These are phyloP conservation scores for Flaveria floridana DNA, from an alignment of 140 eudicot genomes.

Conservation along the genomic window DNA sequence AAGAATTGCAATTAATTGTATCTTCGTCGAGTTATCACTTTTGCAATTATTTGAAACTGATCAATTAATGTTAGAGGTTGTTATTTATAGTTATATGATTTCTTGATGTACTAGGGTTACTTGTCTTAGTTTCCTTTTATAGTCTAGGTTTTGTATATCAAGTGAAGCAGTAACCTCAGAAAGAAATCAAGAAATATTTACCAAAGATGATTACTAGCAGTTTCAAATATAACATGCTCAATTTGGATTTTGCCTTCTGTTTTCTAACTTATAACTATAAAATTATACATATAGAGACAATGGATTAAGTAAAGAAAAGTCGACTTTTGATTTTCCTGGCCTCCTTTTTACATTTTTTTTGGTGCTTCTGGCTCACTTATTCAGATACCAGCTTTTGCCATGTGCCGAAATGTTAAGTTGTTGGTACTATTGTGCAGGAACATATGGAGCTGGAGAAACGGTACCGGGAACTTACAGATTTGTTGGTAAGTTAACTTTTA, in stretches of 20 bases:
- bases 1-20: background rate
- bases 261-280: background rate
- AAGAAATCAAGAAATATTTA: background rate
- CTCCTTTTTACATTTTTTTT: slow-evolving; percentile 12
- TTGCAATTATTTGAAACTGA: slow-evolving; percentile 1
- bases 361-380: slow-evolving; percentile 17
- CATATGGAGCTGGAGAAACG: slow-evolving; percentile 98
- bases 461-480: slow-evolving; percentile 91
- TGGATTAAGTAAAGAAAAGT: background rate
- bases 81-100: background rate
- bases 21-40: slow-evolving; percentile 3
- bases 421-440: slow-evolving; percentile 55
- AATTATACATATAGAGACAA: slow-evolving; percentile 12
- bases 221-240: slow-evolving; percentile 1
- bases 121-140: background rate
- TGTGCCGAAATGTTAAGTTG: slow-evolving; percentile 15
- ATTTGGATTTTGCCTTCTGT: slow-evolving; percentile 6
- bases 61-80: background rate
- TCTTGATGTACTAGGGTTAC: background rate
- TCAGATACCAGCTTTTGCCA: slow-evolving; percentile 19
- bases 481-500: slow-evolving; percentile 55
- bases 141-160: background rate
- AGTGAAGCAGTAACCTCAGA: background rate
- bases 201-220: background rate
- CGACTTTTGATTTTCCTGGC: slow-evolving; percentile 12